Conservation (phyloP, 345 rosid species). For the Eucalyptus dawsonii region DNA sequence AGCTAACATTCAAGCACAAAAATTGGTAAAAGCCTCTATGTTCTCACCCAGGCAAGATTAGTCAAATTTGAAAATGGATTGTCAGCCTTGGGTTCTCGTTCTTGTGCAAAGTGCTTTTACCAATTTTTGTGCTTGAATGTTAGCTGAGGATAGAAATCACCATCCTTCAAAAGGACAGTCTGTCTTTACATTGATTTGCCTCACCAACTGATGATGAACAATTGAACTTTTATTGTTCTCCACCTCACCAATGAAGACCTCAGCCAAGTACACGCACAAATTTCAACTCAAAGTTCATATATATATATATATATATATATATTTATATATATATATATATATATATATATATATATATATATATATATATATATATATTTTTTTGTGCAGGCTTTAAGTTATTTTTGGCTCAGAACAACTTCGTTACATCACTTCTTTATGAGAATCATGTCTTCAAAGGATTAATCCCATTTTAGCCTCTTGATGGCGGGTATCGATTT, state of each 20-base stretch:
- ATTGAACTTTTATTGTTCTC: neutral
- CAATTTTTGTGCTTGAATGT: neutral
- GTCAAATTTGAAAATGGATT: neutral
- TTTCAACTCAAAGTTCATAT: too few species aligned
- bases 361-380: too few species aligned
- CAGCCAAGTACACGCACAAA: neutral
- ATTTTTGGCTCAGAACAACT: neutral
- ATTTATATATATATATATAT: too few species aligned
- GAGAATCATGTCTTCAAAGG: neutral
- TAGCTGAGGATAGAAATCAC: neutral
- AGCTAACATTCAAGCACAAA: neutral
- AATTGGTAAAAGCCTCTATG: neutral
- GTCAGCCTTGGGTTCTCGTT: neutral
- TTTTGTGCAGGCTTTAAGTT: neutral
- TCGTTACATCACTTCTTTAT: neutral
- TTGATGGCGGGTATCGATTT: neutral
- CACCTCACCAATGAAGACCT: neutral
- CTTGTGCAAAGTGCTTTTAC: neutral
- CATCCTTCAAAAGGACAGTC: neutral
- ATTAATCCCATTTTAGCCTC: neutral
- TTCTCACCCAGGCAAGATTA: neutral
- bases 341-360: too few species aligned
- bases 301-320: too few species aligned
- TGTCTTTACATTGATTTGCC: neutral
- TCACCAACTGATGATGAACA: neutral